Evolutionary conservation across 805 yeast genomes (phyloP), one percentile per base, ranked within the genome.

Genomic region (Yarrowia sp.): DNA sequence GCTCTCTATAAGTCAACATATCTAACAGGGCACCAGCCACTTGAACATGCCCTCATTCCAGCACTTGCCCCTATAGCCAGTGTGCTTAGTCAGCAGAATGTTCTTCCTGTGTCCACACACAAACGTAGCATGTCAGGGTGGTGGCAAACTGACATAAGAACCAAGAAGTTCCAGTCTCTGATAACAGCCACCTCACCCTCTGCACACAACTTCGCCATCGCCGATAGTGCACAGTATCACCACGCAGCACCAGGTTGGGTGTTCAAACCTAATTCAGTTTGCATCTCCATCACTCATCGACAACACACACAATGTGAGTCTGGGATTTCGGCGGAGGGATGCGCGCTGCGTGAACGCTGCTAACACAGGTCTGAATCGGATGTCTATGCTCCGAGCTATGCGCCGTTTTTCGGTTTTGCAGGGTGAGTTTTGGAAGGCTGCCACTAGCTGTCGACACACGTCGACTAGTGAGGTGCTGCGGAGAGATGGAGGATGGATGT

Each of bases 321-420:
- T 1, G 38, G 24, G n/a, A 6, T 27, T 18, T 27, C 9, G 8
- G 25, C 13, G 32, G 1, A n/a, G 6, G n/a, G 19, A 29, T 2
- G 18, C 9, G 32, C 32, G 7, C 21, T 14, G 21, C n/a, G 16
- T n/a, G 51, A 27, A 44, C 35, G 16, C 16, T 8, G 19, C 33
- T 27, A 29, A 31, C 47, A 46, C 62, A 71, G 76, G 75, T 72
- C 79, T 41, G 75, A 73, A 62, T 71, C 73, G 51, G 81, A 79
- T 68, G 93, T 87, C 73, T 87, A 83, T 71, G 81, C 91, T 32
- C 98, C 99, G 53, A 85, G 85, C 29, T 94, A 88, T 76, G 97
- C 99, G 14, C 98, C 99, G 64, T 94, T 94, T 74, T 85, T 94
- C 72, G 99, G 99, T 41, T 91, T 93, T 76, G 97, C 97, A 38